These are phyloP conservation scores for Vachellia pachyceras DNA, from an alignment of 306 rosid species.

Conservation along the genomic window DNA sequence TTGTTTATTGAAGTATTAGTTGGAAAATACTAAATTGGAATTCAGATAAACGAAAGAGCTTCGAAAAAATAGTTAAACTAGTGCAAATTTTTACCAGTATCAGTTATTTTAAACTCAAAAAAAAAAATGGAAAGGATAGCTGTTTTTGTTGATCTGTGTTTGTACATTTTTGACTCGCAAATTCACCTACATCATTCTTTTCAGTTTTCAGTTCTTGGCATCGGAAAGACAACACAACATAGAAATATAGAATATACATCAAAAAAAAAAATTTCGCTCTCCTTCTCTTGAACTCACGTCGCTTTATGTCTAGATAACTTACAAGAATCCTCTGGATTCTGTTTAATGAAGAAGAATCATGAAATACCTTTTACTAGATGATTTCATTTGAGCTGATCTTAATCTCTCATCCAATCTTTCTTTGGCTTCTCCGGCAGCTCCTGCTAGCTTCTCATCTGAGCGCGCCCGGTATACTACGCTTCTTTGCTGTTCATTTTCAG, in stretches of 20 bases:
- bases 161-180: neutral
- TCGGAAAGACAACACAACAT: neutral
- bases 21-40: neutral
- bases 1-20: too few species aligned
- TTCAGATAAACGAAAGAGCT: neutral
- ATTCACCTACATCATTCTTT: neutral
- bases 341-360: neutral
- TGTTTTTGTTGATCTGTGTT: neutral
- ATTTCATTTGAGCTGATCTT: slow-evolving; percentile 36
- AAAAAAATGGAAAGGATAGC: neutral
- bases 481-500: slow-evolving; percentile 28
- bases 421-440: slow-evolving; percentile 73
- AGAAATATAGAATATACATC: neutral
- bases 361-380: slow-evolving; percentile 34
- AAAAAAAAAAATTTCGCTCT: neutral
- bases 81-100: neutral
- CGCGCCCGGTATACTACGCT: slow-evolving; percentile 37
- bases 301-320: neutral
- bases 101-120: neutral
- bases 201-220: neutral
- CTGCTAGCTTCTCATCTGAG: slow-evolving; percentile 58
- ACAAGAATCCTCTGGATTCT: neutral
- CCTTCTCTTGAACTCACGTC: neutral
- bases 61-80: neutral
- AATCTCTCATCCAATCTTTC: slow-evolving; percentile 74